Evolutionary conservation across 2,329 filamentous ascomycete genomes (phyloP).

Genomic region (Botrytis deweyae): DNA sequence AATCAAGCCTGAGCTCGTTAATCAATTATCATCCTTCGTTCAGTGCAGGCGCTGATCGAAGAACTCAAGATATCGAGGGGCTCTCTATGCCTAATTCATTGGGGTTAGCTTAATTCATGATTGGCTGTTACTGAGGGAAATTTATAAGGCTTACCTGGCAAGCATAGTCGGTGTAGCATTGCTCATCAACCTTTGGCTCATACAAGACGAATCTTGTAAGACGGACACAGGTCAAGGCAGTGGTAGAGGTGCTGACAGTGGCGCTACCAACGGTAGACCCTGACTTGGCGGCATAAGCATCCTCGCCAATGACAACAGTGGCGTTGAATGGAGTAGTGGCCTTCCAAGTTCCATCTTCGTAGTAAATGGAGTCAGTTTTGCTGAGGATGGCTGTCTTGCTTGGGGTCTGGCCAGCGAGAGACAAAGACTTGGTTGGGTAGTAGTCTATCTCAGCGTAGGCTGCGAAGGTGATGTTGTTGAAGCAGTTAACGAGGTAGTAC

Average conservation of each 20-base stretch:
- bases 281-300: constrained; percentile 7
- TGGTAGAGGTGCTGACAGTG: constrained; percentile 8
- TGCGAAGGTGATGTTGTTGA: constrained; percentile 10
- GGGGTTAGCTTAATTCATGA: constrained; percentile 8
- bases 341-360: constrained; percentile 20
- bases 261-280: neutral
- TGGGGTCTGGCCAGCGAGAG: constrained; percentile 2
- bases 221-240: constrained; percentile 6
- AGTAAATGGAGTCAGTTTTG: constrained; percentile 10
- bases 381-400: constrained; percentile 3
- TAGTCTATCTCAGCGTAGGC: constrained; percentile 18
- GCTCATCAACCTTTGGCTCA: constrained; percentile 3
- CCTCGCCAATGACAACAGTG: neutral
- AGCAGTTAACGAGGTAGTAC: constrained; percentile 23
- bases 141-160: constrained; percentile 11
- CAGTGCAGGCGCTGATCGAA: neutral
- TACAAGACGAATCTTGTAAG: constrained; percentile 20
- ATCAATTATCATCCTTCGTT: neutral
- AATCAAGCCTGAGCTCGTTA: neutral
- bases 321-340: constrained; percentile 2
- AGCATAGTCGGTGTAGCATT: constrained; percentile 21
- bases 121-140: neutral
- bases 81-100: constrained; percentile 1
- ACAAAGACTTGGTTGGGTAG: constrained; percentile 5
- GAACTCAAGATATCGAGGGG: neutral